Evolutionary conservation across 2,329 filamentous ascomycete species (phyloP).

Genomic region (Penicillium sp.): DNA sequence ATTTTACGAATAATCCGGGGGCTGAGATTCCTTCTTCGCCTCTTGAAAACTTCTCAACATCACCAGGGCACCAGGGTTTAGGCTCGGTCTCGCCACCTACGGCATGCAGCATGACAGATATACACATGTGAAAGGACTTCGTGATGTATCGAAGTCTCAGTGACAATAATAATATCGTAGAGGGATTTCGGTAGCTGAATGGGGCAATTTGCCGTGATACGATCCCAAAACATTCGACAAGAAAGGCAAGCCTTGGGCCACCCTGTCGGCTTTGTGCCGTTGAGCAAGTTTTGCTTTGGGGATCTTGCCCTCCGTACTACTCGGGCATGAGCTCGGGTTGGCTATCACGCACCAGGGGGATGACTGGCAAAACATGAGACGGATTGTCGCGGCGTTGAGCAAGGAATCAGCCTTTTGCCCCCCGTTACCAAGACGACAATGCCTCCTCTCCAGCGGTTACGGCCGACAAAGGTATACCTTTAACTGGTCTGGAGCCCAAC

Average conservation of each 20-base stretch:
- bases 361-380: constrained; percentile 14
- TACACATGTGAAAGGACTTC: constrained; percentile 26
- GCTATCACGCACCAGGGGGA: constrained; percentile 16
- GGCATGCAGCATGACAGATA: constrained; percentile 20
- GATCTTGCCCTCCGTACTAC: constrained; percentile 20
- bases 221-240: constrained; percentile 14
- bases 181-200: neutral
- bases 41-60: constrained; percentile 8
- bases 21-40: constrained; percentile 2
- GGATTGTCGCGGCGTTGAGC: constrained; percentile 8
- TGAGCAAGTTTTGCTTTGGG: constrained; percentile 17
- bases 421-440: neutral
- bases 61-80: constrained; percentile 18
- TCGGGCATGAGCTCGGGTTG: constrained; percentile 16
- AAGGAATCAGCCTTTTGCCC: neutral
- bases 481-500: constrained; percentile 14
- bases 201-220: constrained; percentile 13
- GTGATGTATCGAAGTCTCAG: constrained; percentile 17
- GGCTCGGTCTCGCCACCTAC: constrained; percentile 3
- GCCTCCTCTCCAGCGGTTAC: neutral
- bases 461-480: constrained; percentile 2
- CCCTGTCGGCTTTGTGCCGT: constrained; percentile 20
- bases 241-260: constrained; percentile 21
- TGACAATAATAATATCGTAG: constrained; percentile 13
- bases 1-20: constrained; percentile 2